Evolutionary conservation across 2,329 filamentous ascomycete genomes (phyloP).

Genomic region (Cordyceps farinosa): DNA sequence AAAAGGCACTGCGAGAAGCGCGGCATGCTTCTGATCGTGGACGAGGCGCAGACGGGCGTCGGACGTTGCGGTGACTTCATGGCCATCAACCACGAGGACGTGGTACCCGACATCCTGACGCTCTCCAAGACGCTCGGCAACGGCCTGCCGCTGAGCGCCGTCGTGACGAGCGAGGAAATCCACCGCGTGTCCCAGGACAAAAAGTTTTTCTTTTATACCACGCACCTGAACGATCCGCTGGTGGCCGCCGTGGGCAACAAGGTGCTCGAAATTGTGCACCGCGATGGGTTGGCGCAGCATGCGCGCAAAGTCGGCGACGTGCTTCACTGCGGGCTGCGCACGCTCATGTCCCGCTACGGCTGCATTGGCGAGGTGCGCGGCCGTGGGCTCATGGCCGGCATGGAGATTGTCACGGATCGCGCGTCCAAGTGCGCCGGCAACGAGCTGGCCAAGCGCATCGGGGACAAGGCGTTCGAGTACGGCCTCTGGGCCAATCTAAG

Average conservation of each 20-base stretch:
- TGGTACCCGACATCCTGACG: slow-evolving; percentile 57
- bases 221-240: slow-evolving; percentile 60
- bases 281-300: slow-evolving; percentile 49
- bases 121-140: slow-evolving; percentile 60
- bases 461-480: slow-evolving; percentile 44
- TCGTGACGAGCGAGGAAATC: slow-evolving; percentile 53
- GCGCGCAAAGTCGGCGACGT: slow-evolving; percentile 42
- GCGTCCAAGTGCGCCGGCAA: slow-evolving; percentile 44
- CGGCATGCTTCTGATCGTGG: slow-evolving; percentile 58
- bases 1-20: slow-evolving; percentile 52
- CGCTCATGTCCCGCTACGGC: slow-evolving; percentile 47
- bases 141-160: slow-evolving; percentile 55
- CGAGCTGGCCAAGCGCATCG: slow-evolving; percentile 46
- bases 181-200: slow-evolving; percentile 44
- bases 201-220: slow-evolving; percentile 57
- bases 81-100: slow-evolving; percentile 52
- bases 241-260: slow-evolving; percentile 58
- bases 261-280: slow-evolving; percentile 57
- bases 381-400: slow-evolving; percentile 53
- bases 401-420: slow-evolving; percentile 54
- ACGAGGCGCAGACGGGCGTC: slow-evolving; percentile 59
- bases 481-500: slow-evolving; percentile 57
- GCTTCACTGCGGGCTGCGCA: slow-evolving; percentile 45
- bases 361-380: slow-evolving; percentile 62
- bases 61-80: slow-evolving; percentile 57